Evolutionary conservation across 1,284 basidiomycete genomes (phyloP).

Genomic region (Melampsora americana): DNA sequence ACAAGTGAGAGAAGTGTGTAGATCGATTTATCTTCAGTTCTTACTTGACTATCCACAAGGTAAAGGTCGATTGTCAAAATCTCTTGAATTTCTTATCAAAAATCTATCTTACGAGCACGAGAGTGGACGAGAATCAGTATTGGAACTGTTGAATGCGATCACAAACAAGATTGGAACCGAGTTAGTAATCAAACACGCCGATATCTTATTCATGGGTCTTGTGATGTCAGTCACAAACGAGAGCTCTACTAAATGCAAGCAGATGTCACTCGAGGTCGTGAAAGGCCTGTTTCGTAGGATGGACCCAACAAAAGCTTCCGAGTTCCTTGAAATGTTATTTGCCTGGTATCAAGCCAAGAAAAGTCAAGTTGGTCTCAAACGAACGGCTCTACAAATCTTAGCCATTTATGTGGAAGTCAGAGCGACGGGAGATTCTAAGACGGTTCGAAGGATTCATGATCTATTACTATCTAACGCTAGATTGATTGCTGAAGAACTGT

Average conservation of each 20-base stretch:
- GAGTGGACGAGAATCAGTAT: slow-evolving; percentile 81
- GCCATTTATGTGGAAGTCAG: slow-evolving; percentile 72
- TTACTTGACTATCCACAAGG: slow-evolving; percentile 97
- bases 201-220: slow-evolving; percentile 85
- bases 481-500: slow-evolving; percentile 9
- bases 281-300: slow-evolving; percentile 70
- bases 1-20: slow-evolving; percentile 85
- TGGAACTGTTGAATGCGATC: slow-evolving; percentile 81
- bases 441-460: slow-evolving; percentile 17
- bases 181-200: slow-evolving; percentile 75
- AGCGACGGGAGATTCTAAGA: slow-evolving; percentile 55
- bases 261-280: slow-evolving; percentile 78
- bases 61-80: slow-evolving; percentile 77
- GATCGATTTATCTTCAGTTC: slow-evolving; percentile 86
- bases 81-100: slow-evolving; percentile 88
- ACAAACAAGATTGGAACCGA: slow-evolving; percentile 77
- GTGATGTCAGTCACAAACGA: slow-evolving; percentile 94
- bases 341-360: slow-evolving; percentile 70
- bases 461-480: slow-evolving; percentile 13
- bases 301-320: slow-evolving; percentile 63
- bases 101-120: slow-evolving; percentile 90
- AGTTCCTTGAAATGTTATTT: slow-evolving; percentile 69
- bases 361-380: slow-evolving; percentile 63
- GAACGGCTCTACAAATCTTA: slow-evolving; percentile 75
- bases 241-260: slow-evolving; percentile 78